Base-by-base conservation (phyloP, 306 rosid species). In the Oxytropis ochrocephala region DNA sequence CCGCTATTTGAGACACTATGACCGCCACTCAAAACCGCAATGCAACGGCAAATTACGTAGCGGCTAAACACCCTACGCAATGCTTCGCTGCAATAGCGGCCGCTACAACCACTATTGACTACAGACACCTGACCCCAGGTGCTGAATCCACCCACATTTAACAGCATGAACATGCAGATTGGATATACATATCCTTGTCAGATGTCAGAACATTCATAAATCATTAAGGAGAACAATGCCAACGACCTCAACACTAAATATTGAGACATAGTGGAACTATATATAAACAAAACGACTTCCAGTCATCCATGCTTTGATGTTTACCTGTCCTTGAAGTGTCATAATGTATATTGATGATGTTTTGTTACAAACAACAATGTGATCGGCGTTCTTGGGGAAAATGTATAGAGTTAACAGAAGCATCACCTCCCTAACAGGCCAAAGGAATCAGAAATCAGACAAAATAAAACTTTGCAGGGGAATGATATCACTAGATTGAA, bases 321-420 rank as follows among this genome's bases (percentile, higher is more conserved):
- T 63, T 88, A 90, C 99, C 97, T 95, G 99, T 76, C 99, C 99
- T 86, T 95, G 99, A 76, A 95, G 84, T 70, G 97, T 95, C 99
- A 91, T 95, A 75, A 95, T 82, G 78, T 95, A 95, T 80, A 95
- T 64, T 12, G 99, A 95, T 29, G 99, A 95, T 33, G 99, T 95
- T 87, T 88, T 87, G 77, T 95, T 95, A 80, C 96, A 95, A 52
- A 95, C 99, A 64, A 95, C 83, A 32, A 95, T 75, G 78, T 87
- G 99, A 53, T 95, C 99, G 0, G 85, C 69, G 80, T 69, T 91
- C 83, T 91, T 95, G 47, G 99, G 97, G 86, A 70, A 91, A 73
- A 91, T 78, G 80, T 89, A 97, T 83, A 36, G 99, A 95, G 75
- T 94, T 94, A 74, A 94, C 96, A 5, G 99, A 89, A 61, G 99